phyloP scores from a whole-genome alignment of 805 yeast genomes.

The Alloascoidea africana region DNA sequence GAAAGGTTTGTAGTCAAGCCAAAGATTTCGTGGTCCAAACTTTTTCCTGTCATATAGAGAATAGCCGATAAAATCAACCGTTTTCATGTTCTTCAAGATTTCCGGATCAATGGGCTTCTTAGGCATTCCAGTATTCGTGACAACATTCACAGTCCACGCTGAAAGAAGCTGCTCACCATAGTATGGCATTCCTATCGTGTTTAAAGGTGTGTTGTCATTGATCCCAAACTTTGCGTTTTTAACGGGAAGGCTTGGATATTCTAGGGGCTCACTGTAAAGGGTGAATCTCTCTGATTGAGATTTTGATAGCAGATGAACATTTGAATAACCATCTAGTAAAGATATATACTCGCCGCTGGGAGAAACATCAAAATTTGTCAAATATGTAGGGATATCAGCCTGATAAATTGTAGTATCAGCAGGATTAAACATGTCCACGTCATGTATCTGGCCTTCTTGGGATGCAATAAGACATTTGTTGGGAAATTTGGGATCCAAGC shows the following conservation, averaged over 20 bases:
- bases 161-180: slow-evolving; percentile 66
- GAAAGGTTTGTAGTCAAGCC: slow-evolving; percentile 6
- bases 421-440: slow-evolving; percentile 76
- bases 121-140: slow-evolving; percentile 37
- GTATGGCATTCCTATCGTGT: slow-evolving; percentile 73
- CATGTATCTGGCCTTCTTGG: slow-evolving; percentile 66
- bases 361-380: slow-evolving; percentile 39
- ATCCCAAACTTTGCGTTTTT: slow-evolving; percentile 10
- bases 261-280: slow-evolving; percentile 29
- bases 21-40: slow-evolving; percentile 40
- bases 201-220: slow-evolving; percentile 43
- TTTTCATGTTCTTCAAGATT: slow-evolving; percentile 22
- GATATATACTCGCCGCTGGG: slow-evolving; percentile 66
- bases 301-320: slow-evolving; percentile 56
- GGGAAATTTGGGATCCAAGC: slow-evolving; percentile 77
- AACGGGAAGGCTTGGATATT: slow-evolving; percentile 34
- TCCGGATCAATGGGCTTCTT: slow-evolving; percentile 37
- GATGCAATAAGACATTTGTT: slow-evolving; percentile 66
- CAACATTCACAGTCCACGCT: slow-evolving; percentile 55
- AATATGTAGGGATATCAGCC: slow-evolving; percentile 33
- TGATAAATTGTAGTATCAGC: slow-evolving; percentile 49
- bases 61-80: slow-evolving; percentile 20
- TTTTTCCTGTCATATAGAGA: slow-evolving; percentile 43
- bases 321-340: slow-evolving; percentile 48
- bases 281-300: slow-evolving; percentile 26